These are phyloP conservation scores for Clathrospora elynae DNA, from an alignment of 2,329 filamentous ascomycete genomes.

Conservation along the genomic window DNA sequence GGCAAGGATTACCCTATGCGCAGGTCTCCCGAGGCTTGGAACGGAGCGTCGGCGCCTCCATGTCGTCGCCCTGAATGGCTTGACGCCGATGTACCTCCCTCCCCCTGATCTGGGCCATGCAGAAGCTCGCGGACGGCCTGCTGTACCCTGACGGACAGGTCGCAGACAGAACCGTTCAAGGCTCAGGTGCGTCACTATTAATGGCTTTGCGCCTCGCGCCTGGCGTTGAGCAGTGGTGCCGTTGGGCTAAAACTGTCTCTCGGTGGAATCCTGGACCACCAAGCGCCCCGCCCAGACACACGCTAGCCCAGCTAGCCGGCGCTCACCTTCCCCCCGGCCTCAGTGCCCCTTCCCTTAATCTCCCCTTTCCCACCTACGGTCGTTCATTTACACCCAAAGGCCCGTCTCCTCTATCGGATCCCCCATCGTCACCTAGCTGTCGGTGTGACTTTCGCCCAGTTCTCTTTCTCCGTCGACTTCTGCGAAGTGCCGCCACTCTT, in stretches of 20 bases:
- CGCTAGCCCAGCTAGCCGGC: constrained; percentile 20
- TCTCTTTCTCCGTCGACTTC: constrained; percentile 48
- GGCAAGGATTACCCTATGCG: constrained; percentile 29
- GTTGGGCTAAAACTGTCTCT: constrained; percentile 18
- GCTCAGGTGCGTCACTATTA: constrained; percentile 22
- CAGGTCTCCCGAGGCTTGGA: constrained; percentile 25
- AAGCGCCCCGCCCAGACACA: constrained; percentile 13
- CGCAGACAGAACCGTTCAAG: constrained; percentile 10
- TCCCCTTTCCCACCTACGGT: constrained; percentile 41
- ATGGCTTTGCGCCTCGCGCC: constrained; percentile 18
- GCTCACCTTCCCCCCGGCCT: constrained; percentile 38
- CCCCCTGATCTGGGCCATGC: constrained; percentile 17
- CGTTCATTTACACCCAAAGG: constrained; percentile 44
- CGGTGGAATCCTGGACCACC: constrained; percentile 6
- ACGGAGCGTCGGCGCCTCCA: constrained; percentile 13
- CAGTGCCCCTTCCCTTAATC: constrained; percentile 42
- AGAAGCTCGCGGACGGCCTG: constrained; percentile 4
- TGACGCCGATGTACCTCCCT: constrained; percentile 9
- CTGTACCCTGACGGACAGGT: constrained; percentile 2
- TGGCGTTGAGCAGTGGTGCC: constrained; percentile 28
- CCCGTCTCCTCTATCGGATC: constrained; percentile 42
- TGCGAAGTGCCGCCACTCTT: constrained; percentile 51
- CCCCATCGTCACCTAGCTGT: constrained; percentile 43
- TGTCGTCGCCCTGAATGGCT: constrained; percentile 18
- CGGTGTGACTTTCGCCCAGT: constrained; percentile 46